Conservation (phyloP, 2,329 filamentous ascomycete genomes). For the Chaetothyriales sp. region DNA sequence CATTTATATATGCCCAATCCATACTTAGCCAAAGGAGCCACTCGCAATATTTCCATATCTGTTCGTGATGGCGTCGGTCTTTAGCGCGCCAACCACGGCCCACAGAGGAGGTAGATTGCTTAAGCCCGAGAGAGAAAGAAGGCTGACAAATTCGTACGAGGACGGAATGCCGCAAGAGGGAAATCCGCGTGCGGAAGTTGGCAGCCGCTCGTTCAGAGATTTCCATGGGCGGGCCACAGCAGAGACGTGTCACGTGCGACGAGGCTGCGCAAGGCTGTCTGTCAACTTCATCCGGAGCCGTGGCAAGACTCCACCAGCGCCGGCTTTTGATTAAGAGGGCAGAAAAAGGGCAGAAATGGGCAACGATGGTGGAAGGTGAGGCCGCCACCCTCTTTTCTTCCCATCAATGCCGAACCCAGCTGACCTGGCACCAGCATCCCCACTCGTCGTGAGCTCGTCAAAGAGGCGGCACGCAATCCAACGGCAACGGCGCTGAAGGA, state of each 20-base stretch:
- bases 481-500: constrained; percentile 82
- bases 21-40: too few relatives aligned
- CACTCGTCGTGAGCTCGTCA: constrained; percentile 88
- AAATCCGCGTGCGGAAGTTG: too few relatives aligned
- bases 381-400: not conserved
- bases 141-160: too few relatives aligned
- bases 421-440: constrained; percentile 51
- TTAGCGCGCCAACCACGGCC: too few relatives aligned
- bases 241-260: not conserved
- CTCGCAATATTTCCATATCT: not conserved
- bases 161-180: too few relatives aligned
- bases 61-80: not conserved
- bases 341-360: constrained; percentile 50
- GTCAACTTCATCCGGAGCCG: not conserved
- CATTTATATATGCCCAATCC: not conserved
- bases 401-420: not conserved
- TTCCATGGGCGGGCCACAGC: too few relatives aligned
- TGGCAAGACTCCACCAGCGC: not conserved
- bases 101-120: too few relatives aligned
- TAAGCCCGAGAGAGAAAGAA: too few relatives aligned
- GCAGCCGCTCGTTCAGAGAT: too few relatives aligned
- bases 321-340: not conserved
- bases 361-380: constrained; percentile 77
- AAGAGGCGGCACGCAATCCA: constrained; percentile 71
- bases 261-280: not conserved